phyloP scores from a whole-genome alignment of 192 early-diverging fungal species.

The Entomortierella beljakovae region DNA sequence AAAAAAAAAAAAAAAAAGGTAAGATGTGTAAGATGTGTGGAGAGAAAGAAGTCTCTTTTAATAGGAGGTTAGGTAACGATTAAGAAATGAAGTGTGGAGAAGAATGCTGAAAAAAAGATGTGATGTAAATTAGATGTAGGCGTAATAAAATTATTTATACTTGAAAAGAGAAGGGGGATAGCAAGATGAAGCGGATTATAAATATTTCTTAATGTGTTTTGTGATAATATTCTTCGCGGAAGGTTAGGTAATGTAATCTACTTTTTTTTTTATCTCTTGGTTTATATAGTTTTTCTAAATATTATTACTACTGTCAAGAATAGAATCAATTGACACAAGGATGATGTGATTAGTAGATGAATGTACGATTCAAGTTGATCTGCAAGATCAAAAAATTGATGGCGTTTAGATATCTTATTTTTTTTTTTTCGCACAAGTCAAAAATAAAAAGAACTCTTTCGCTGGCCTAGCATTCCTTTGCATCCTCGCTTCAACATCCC shows the following conservation, averaged over 20 bases:
- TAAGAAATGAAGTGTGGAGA: too few relatives aligned
- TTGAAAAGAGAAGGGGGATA: too few relatives aligned
- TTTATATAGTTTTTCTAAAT: neutral
- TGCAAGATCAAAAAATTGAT: conserved; percentile 2
- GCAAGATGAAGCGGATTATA: too few relatives aligned
- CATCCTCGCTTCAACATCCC: conserved; percentile 8
- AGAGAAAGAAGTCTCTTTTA: neutral
- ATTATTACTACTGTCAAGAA: neutral
- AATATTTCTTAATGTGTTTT: too few relatives aligned
- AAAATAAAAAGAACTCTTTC: conserved; percentile 2
- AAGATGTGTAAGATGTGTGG: neutral
- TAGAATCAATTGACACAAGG: neutral
- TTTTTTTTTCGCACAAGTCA: neutral
- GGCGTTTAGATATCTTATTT: too few relatives aligned
- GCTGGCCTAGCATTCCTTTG: conserved; percentile 1
- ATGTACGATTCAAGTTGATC: neutral
- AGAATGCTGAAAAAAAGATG: too few relatives aligned
- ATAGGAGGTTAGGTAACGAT: neutral
- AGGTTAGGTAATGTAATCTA: neutral
- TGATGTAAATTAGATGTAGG: too few relatives aligned
- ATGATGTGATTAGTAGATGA: neutral
- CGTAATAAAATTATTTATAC: too few relatives aligned
- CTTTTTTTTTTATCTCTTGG: neutral
- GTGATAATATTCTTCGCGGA: too few relatives aligned
- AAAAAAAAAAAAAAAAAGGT: neutral